Conservation (phyloP, 139 green algal genomes). For the Coelastrella sp. region DNA sequence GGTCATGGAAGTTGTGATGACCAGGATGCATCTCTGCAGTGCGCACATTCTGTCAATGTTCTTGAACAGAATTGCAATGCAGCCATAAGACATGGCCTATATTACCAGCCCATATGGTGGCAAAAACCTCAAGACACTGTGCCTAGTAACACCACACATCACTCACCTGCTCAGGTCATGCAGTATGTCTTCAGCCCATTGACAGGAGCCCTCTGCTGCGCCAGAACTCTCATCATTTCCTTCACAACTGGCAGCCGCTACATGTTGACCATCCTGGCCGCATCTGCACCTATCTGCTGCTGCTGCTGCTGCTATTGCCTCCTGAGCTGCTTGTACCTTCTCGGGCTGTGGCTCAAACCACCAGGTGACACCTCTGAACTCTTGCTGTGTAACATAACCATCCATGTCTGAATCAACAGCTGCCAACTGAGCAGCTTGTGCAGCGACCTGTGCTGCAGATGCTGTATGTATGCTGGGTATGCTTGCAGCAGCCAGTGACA, state of each 20-base stretch:
- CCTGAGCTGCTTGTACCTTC: constrained; percentile 10
- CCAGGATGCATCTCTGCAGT: background rate
- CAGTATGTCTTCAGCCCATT: background rate
- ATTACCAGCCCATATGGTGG: too few relatives aligned
- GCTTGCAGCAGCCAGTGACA: constrained; percentile 53
- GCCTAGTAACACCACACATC: background rate
- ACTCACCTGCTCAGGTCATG: background rate
- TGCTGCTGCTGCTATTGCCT: background rate
- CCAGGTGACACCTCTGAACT: constrained; percentile 59
- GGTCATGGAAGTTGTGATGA: background rate
- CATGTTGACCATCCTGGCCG: background rate
- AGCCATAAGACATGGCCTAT: too few relatives aligned
- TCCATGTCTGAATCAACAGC: constrained; percentile 50
- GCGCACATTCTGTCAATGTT: too few relatives aligned
- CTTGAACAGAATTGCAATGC: too few relatives aligned
- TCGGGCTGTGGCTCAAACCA: constrained; percentile 65
- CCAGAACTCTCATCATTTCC: background rate
- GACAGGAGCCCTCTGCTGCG: background rate
- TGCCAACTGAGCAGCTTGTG: constrained; percentile 23
- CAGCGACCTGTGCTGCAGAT: constrained; percentile 22
- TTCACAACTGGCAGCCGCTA: too few relatives aligned
- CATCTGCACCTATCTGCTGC: background rate
- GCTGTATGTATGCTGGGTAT: constrained; percentile 57
- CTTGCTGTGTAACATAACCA: constrained; percentile 54
- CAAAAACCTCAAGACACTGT: background rate